Percentiles rank a stretch among this genome's conserved stretches.
Evolutionary conservation across 1,139 yeast genomes (phyloP).

Genomic region (Pichia sp.): DNA sequence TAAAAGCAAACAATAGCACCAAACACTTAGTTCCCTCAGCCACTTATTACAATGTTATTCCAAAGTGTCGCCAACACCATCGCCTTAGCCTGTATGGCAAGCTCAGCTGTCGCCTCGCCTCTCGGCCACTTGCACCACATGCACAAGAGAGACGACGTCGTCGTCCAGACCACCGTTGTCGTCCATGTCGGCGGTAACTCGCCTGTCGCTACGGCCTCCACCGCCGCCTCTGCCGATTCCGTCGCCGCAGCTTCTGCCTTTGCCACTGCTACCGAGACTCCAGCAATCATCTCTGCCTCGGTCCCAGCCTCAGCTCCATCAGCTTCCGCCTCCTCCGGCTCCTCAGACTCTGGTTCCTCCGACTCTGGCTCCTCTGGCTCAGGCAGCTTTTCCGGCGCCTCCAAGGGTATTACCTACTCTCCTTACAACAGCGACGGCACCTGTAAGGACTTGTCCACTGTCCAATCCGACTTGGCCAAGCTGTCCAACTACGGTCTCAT

Average conservation of each 20-base stretch:
- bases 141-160: slow-evolving; percentile 45
- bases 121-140: slow-evolving; percentile 36
- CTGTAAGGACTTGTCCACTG: slow-evolving; percentile 61
- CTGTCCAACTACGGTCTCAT: slow-evolving; percentile 54
- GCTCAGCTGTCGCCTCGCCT: slow-evolving; percentile 36
- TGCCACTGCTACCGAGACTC: slow-evolving; percentile 23
- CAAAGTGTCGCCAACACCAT: slow-evolving; percentile 25
- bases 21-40: too few relatives aligned
- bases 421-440: slow-evolving; percentile 70
- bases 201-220: not conserved
- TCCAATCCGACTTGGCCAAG: slow-evolving; percentile 54
- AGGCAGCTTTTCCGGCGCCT: slow-evolving; percentile 33
- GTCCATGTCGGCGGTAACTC: slow-evolving; percentile 36
- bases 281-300: slow-evolving; percentile 30
- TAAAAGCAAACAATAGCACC: not conserved
- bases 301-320: slow-evolving; percentile 26
- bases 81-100: slow-evolving; percentile 34
- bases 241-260: slow-evolving; percentile 27
- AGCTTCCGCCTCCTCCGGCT: slow-evolving; percentile 16
- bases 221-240: slow-evolving; percentile 26
- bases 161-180: slow-evolving; percentile 40
- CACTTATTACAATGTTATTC: slow-evolving; percentile 24
- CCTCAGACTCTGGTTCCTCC: not conserved
- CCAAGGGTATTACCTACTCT: slow-evolving; percentile 74
- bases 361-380: slow-evolving; percentile 4